These are phyloP conservation scores for Sporobolomyces phaffii DNA, from an alignment of 768 basidiomycete genomes.

Conservation along the genomic window DNA sequence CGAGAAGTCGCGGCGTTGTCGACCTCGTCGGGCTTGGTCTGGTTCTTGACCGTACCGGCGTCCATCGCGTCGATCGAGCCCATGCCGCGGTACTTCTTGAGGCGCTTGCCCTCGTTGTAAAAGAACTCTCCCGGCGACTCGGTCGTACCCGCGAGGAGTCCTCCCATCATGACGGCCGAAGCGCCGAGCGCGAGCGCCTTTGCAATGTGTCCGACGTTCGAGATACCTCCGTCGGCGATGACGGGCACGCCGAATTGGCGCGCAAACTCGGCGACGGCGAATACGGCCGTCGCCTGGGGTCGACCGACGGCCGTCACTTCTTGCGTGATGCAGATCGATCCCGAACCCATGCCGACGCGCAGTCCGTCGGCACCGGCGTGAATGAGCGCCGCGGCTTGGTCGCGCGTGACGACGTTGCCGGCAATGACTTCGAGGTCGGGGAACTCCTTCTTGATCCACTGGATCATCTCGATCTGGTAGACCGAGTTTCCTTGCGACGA, in stretches of 20 bases:
- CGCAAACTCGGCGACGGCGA: constrained; percentile 88
- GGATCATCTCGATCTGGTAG: constrained; percentile 89
- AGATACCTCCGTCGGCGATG: constrained; percentile 90
- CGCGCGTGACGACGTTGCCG: constrained; percentile 95
- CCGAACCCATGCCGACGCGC: constrained; percentile 94
- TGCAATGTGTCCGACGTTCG: constrained; percentile 94
- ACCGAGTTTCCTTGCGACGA: constrained; percentile 94
- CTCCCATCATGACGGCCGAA: constrained; percentile 98
- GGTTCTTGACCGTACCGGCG: constrained; percentile 59
- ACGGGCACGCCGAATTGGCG: constrained; percentile 89
- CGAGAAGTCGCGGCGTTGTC: constrained; percentile 87
- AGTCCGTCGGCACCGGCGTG: constrained; percentile 92
- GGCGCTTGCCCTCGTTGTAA: constrained; percentile 96
- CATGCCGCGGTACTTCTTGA: constrained; percentile 99
- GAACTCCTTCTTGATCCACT: constrained; percentile 81
- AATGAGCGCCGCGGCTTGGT: constrained; percentile 90
- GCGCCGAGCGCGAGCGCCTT: constrained; percentile 93
- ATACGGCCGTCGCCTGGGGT: constrained; percentile 98
- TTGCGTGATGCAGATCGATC: constrained; percentile 98
- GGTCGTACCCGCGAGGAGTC: constrained; percentile 86
- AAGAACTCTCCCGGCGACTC: constrained; percentile 99
- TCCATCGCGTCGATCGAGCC: constrained; percentile 71
- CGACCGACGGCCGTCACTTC: constrained; percentile 99
- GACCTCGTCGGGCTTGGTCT: constrained; percentile 40
- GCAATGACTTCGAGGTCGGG: constrained; percentile 87